Base-by-base conservation (phyloP, 2,329 filamentous ascomycete genomes). In the Verticillium nubilum region DNA sequence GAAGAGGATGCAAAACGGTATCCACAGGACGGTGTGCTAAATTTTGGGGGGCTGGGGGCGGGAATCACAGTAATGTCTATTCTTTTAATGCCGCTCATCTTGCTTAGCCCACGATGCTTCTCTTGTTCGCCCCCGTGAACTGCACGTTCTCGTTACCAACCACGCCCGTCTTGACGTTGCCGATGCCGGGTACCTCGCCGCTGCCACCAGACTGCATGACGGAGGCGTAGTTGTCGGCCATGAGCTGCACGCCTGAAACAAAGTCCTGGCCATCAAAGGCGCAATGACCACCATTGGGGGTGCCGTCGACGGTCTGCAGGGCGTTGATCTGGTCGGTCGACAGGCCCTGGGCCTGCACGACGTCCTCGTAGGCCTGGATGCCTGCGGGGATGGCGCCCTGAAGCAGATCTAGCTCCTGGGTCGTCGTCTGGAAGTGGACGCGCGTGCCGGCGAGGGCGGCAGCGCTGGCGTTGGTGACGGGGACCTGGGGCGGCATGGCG, bases 371-470 rank as follows among this genome's bases (percentile, higher is more conserved):
- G 2, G 82, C 80, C 28, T 65, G 60, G 29, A 86, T 72, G 13
- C 81, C 75, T 59, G 75, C 67, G 0, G 82, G 82, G 35, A 86
- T 84, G 6, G 74, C 73, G 0, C 65, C 68, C 66, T 85, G 81
- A 50, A 86, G 74, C 9, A 72, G 62, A 2, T 72, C 65, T 3
- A 85, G 74, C 67, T 86, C 83, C 27, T 76, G 69, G 64, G 78
- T 74, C 3, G 81, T 84, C 60, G 75, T 80, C 71, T 86, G 83
- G 69, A 78, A 85, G 67, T 86, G 83, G 23, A 86, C 78, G 58
- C 76, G 75, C 27, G 81, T 82, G 56, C 70, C 76, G 2, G 72
- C 67, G 58, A 80, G 68, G 28, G 81, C 74, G 0, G 72, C 74
- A 0, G 70, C 68, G 2, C 67, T 66, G 4, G 73, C 71, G 60